Percentiles rank a stretch among this genome's conserved stretches.
Conservation (phyloP, 2,329 filamentous ascomycete genomes). For the Trichophyton benhamiae region DNA sequence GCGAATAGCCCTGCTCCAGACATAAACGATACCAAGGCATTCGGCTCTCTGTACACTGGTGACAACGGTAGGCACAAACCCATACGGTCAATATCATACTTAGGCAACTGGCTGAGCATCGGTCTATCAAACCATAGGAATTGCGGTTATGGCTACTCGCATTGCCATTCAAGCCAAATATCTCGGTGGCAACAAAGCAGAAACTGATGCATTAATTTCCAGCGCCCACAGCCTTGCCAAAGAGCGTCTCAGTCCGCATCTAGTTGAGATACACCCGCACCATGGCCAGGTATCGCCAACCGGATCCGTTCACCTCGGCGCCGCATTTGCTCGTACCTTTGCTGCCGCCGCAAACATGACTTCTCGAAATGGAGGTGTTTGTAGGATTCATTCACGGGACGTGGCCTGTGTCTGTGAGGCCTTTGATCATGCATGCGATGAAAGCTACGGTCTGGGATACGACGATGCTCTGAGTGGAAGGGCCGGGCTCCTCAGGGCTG, state of each 20-base stretch:
- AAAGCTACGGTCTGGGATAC: constrained; percentile 23
- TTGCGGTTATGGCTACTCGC: constrained; percentile 28
- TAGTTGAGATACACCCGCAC: constrained; percentile 4
- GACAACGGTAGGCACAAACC: constrained; percentile 20
- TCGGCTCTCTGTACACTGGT: constrained; percentile 23
- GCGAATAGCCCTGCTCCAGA: constrained; percentile 16
- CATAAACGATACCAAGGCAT: constrained; percentile 15
- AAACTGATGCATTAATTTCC: constrained; percentile 10
- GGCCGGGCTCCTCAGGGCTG: constrained; percentile 26
- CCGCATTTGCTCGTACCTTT: constrained; percentile 21
- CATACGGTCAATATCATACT: not conserved
- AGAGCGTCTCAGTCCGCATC: constrained; percentile 18
- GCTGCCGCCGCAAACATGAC: constrained; percentile 11
- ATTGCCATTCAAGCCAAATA: constrained; percentile 25
- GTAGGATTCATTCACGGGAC: constrained; percentile 19
- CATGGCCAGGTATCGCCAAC: constrained; percentile 21
- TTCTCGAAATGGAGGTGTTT: constrained; percentile 7
- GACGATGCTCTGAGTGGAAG: constrained; percentile 32
- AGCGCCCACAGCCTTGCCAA: constrained; percentile 21
- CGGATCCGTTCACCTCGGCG: constrained; percentile 22
- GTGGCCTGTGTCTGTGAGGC: constrained; percentile 21
- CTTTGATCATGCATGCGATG: constrained; percentile 20
- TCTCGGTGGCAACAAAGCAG: constrained; percentile 10
- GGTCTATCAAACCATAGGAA: constrained; percentile 17
- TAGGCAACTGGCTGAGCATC: not conserved